These are phyloP conservation scores for Neofusicoccum kwambonambiense DNA, from an alignment of 2,329 filamentous ascomycete species.

Conservation along the genomic window DNA sequence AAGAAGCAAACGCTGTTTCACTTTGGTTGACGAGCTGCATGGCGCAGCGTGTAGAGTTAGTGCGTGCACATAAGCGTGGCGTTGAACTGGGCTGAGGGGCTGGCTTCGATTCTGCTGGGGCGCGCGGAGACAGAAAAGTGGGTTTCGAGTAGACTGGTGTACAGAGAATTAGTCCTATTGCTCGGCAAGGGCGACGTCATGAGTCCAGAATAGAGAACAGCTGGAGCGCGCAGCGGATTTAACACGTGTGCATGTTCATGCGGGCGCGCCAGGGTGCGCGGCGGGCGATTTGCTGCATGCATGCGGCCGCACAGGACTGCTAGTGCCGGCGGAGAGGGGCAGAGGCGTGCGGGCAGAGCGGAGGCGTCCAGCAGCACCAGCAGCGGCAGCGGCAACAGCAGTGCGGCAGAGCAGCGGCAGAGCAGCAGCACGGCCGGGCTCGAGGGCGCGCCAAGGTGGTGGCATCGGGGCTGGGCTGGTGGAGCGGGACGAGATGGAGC, in stretches of 20 bases:
- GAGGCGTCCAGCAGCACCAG: too few species aligned
- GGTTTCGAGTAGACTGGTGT: conserved; percentile 7
- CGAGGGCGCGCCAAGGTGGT: neutral
- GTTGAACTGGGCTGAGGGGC: conserved; percentile 4
- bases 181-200: neutral
- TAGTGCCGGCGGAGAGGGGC: too few species aligned
- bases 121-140: neutral
- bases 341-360: too few species aligned
- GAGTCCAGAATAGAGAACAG: neutral
- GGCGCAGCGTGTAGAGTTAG: neutral
- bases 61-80: conserved; percentile 12
- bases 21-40: conserved; percentile 39
- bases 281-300: neutral
- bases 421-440: neutral
- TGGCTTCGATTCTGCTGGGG: neutral
- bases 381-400: neutral
- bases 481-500: neutral
- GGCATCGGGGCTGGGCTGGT: neutral
- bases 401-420: neutral
- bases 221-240: neutral
- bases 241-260: conserved; percentile 4
- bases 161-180: neutral
- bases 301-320: neutral
- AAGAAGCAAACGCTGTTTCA: conserved; percentile 53
- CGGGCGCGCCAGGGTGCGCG: neutral